Percentiles rank a stretch among this genome's conserved stretches.
phyloP scores from a whole-genome alignment of 345 rosid genomes.

The Diplotaxis tenuifolia region DNA sequence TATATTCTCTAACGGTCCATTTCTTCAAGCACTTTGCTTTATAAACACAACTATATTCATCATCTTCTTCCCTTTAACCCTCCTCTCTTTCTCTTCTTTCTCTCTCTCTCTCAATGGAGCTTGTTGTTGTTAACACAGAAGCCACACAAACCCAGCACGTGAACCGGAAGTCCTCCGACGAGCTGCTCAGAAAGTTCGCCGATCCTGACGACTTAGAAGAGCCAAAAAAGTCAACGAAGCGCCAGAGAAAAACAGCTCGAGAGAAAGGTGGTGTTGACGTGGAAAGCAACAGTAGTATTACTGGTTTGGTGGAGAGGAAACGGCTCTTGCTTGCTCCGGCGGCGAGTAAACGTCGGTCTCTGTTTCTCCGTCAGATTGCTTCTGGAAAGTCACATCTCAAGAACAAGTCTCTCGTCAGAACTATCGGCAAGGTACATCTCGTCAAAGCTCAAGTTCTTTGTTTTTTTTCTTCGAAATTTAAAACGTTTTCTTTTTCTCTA shows the following conservation, averaged over 20 bases:
- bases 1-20: conserved; percentile 60
- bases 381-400: conserved; percentile 50
- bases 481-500: neutral
- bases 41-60: conserved; percentile 17
- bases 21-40: conserved; percentile 12
- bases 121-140: conserved; percentile 18
- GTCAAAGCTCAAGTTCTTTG: neutral
- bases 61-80: neutral
- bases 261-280: conserved; percentile 12
- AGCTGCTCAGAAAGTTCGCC: conserved; percentile 79
- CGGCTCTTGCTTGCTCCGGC: conserved; percentile 58
- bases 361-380: conserved; percentile 53
- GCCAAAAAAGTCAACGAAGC: conserved; percentile 22
- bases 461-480: neutral
- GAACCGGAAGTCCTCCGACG: conserved; percentile 72
- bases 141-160: conserved; percentile 54
- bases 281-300: conserved; percentile 1
- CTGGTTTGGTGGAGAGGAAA: conserved; percentile 51
- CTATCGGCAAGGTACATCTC: conserved; percentile 55
- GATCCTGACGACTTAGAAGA: conserved; percentile 43
- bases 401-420: conserved; percentile 55
- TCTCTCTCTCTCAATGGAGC: conserved; percentile 23
- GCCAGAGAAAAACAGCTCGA: conserved; percentile 37
- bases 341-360: conserved; percentile 37
- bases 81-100: neutral